Conservation (phyloP, 176 grass and related monocot genomes). For the Canna indica region DNA sequence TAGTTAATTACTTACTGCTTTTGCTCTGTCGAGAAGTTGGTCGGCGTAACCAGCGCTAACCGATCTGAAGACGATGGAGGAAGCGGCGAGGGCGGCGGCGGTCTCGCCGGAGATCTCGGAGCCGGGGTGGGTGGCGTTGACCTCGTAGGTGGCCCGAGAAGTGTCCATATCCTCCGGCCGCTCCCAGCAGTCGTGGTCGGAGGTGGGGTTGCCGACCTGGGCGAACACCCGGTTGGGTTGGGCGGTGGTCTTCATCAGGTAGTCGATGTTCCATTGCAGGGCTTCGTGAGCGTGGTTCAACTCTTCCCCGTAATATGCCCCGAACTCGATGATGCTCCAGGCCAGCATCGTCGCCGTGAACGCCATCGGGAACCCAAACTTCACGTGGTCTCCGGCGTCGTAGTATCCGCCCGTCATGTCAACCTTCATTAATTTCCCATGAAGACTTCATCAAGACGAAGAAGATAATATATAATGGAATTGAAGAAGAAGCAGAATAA, state of each 20-base stretch:
- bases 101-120: slow-evolving; percentile 30
- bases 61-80: slow-evolving; percentile 11
- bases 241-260: slow-evolving; percentile 33
- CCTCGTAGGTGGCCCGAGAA: slow-evolving; percentile 32
- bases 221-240: slow-evolving; percentile 33
- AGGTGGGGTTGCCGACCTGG: slow-evolving; percentile 42
- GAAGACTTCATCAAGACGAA: neutral
- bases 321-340: slow-evolving; percentile 48
- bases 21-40: neutral
- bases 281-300: slow-evolving; percentile 24
- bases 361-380: slow-evolving; percentile 64
- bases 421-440: slow-evolving; percentile 17
- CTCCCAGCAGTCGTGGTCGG: slow-evolving; percentile 70
- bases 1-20: no score
- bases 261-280: slow-evolving; percentile 43
- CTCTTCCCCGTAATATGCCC: slow-evolving; percentile 18
- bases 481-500: neutral
- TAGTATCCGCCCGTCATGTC: slow-evolving; percentile 56
- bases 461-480: neutral
- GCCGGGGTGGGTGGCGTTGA: slow-evolving; percentile 35
- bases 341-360: slow-evolving; percentile 39
- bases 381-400: slow-evolving; percentile 64
- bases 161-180: slow-evolving; percentile 75
- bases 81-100: slow-evolving; percentile 30
- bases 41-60: neutral